A percentile compares a stretch with the other conserved stretches of the same genome.
phyloP scores from a whole-genome alignment of 1,284 basidiomycete genomes.

The Wolfiporia cocos region DNA sequence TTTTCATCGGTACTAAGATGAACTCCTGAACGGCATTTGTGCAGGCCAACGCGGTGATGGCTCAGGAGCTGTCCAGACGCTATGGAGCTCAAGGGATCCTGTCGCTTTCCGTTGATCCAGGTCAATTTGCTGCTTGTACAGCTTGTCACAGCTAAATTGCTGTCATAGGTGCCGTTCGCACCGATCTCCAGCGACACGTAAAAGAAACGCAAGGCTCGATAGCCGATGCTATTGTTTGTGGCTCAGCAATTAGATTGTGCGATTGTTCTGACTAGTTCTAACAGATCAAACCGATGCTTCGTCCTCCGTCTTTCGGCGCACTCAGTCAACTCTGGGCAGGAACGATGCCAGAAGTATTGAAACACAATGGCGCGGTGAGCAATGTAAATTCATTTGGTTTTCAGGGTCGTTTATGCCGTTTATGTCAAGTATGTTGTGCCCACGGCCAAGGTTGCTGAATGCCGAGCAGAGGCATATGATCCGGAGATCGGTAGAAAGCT shows the following conservation, averaged over 20 bases:
- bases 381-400: too few relatives aligned
- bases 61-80: conserved; percentile 26
- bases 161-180: conserved; percentile 1
- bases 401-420: too few relatives aligned
- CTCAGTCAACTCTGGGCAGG: conserved; percentile 50
- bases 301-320: conserved; percentile 27
- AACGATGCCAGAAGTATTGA: conserved; percentile 34
- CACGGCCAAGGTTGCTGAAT: conserved; percentile 34
- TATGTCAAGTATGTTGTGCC: conserved; percentile 28
- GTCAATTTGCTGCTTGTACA: conserved; percentile 10
- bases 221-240: too few relatives aligned
- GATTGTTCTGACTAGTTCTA: conserved; percentile 12
- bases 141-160: neutral
- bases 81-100: conserved; percentile 28
- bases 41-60: conserved; percentile 33
- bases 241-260: neutral
- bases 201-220: too few relatives aligned
- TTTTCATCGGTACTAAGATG: neutral
- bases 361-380: conserved; percentile 41
- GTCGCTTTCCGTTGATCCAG: conserved; percentile 34
- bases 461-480: conserved; percentile 26
- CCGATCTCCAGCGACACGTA: conserved; percentile 20
- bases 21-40: neutral
- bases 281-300: conserved; percentile 6
- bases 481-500: conserved; percentile 27